Evolutionary conservation across 805 yeast genomes (phyloP).

Genomic region (Limtongia smithiae): DNA sequence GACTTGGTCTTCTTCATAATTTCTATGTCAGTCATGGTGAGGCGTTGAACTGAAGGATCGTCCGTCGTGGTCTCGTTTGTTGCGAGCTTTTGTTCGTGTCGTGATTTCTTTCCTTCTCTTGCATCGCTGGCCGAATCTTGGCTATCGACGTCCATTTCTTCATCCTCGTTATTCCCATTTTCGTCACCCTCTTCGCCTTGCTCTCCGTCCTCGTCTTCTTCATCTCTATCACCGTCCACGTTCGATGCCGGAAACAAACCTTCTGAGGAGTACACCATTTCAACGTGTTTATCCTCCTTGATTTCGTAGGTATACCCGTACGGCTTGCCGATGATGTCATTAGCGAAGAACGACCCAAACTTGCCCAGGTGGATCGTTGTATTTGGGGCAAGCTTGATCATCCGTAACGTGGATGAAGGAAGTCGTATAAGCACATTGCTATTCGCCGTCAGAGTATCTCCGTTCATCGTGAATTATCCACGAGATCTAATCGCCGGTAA

Average conservation of each 20-base stretch:
- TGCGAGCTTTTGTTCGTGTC: constrained; percentile 49
- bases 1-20: constrained; percentile 58
- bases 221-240: constrained; percentile 21
- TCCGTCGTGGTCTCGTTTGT: constrained; percentile 63
- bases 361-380: constrained; percentile 76
- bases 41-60: constrained; percentile 67
- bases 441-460: constrained; percentile 42
- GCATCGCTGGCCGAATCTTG: too few relatives aligned
- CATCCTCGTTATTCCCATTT: neutral
- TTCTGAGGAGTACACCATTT: constrained; percentile 22
- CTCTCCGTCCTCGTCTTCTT: constrained; percentile 33
- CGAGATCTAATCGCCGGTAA: too few relatives aligned
- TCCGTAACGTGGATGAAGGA: constrained; percentile 77
- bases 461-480: constrained; percentile 7
- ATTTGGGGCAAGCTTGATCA: constrained; percentile 61
- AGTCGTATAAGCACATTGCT: constrained; percentile 64
- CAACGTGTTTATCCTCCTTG: constrained; percentile 45
- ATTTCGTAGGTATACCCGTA: constrained; percentile 91
- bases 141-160: neutral
- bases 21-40: constrained; percentile 80
- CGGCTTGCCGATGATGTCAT: constrained; percentile 72
- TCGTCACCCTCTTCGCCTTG: constrained; percentile 32
- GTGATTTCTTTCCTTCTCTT: too few relatives aligned
- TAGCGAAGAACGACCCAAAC: constrained; percentile 79
- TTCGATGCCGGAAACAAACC: constrained; percentile 24